phyloP scores from a whole-genome alignment of 106 monocot species.

The Iris macrosiphon region DNA sequence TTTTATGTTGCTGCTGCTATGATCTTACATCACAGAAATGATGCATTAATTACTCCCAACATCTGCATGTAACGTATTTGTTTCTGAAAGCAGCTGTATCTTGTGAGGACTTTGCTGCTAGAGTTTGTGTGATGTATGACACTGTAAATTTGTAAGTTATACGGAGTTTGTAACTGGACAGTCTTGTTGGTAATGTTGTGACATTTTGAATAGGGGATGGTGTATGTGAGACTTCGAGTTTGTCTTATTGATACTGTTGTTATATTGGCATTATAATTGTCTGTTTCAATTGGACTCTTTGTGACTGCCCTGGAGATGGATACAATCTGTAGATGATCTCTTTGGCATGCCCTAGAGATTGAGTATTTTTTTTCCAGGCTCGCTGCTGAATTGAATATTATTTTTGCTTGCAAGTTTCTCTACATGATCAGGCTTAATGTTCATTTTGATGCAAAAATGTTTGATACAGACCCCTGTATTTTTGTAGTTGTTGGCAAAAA shows the following conservation, averaged over 20 bases:
- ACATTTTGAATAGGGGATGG: no score
- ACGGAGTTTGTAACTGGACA: constrained; percentile 4
- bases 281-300: not conserved
- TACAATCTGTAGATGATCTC: no score
- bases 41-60: not conserved
- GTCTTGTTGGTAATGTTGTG: not conserved
- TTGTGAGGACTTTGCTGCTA: constrained; percentile 9
- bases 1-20: not conserved
- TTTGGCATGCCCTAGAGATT: no score
- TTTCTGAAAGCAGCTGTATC: constrained; percentile 5
- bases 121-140: constrained; percentile 12
- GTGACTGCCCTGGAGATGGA: not conserved
- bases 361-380: no score
- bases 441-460: no score
- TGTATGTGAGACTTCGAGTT: not conserved
- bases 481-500: no score
- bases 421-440: no score
- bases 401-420: no score
- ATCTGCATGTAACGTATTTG: not conserved
- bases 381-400: no score
- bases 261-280: not conserved
- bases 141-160: constrained; percentile 15
- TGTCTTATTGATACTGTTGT: not conserved
- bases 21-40: constrained; percentile 6
- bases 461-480: no score